Evolutionary conservation across 176 grass and related monocot genomes (phyloP), one percentile per base, ranked within the genome.

Genomic region (Bolboschoenus planiculmis): DNA sequence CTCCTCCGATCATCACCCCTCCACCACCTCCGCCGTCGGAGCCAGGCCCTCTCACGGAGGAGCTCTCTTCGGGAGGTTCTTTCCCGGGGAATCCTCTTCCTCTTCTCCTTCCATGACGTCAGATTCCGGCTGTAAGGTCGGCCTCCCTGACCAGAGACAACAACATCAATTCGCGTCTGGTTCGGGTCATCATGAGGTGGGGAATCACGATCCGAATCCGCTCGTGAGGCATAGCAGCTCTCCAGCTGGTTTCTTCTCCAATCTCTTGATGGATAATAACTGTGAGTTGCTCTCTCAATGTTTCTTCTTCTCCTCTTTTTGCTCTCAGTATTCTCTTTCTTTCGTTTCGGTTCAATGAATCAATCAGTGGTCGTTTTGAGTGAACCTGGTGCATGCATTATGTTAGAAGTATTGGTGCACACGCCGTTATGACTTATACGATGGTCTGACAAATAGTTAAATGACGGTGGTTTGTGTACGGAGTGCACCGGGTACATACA

Each of bases 221-320:
- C 83, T 94, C 10, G 58, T 83, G 27, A 84, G 95, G 10, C 95
- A 91, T 84, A 92, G 90, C 43, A 97, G 92, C 85, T 97, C 89
- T 21, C 92, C 95, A 5, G 92, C 84, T 10, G 92, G 90, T 0
- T 94, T 97, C 88, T 92, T 97, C 85, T 94, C 92, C 80, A 91
- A 87, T 83, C 95, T 91, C 39, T 78, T 89, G 58, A 72, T 67
- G 74, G 90, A 87, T 74, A 86, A 88, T 43, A 86, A 88, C 51
- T 90, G 92, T 92, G 59, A 89, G 88, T 31, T 21, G 15, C 4
- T 60, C 27, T 3, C 3, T 31, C 3, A 51, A 15, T 51, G 14
- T 51, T 15, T 61, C 26, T 58, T 39, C 26, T 20, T 36, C 10
- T 43, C 40, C 40, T 31, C 30, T 11, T 27, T 62, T 73, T 13